Evolutionary conservation across 176 grass and related monocot species (phyloP).

Genomic region (Carex myosuroides): DNA sequence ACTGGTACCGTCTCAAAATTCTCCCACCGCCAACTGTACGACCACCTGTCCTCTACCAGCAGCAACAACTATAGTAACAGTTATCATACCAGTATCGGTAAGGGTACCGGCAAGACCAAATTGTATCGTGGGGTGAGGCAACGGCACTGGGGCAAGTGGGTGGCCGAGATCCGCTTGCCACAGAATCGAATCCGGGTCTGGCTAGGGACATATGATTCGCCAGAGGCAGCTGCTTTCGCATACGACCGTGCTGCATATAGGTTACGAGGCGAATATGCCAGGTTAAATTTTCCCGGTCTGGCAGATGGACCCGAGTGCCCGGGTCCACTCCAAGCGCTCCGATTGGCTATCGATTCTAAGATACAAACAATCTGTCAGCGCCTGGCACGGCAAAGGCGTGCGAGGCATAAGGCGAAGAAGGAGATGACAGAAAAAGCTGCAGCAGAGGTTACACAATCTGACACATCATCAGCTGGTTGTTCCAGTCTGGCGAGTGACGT

Average conservation of each 20-base stretch:
- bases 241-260: conserved; percentile 81
- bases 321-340: conserved; percentile 39
- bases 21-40: not conserved
- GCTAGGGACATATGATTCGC: conserved; percentile 95
- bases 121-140: conserved; percentile 87
- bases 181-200: conserved; percentile 91
- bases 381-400: conserved; percentile 41
- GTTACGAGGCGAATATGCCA: conserved; percentile 95
- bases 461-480: conserved; percentile 12
- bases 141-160: conserved; percentile 98
- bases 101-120: conserved; percentile 30
- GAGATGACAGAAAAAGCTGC: not conserved
- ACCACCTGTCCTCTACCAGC: not conserved
- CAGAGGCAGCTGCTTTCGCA: conserved; percentile 78
- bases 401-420: conserved; percentile 31
- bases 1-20: conserved; percentile 5
- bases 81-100: not conserved
- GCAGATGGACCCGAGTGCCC: conserved; percentile 37
- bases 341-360: conserved; percentile 63
- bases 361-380: conserved; percentile 87
- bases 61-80: not conserved
- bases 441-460: not conserved
- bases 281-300: conserved; percentile 90
- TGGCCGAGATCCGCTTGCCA: conserved; percentile 80
- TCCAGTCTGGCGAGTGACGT: conserved; percentile 2